Evolutionary conservation across 306 rosid species (phyloP).

Genomic region (Sophora flavescens): DNA sequence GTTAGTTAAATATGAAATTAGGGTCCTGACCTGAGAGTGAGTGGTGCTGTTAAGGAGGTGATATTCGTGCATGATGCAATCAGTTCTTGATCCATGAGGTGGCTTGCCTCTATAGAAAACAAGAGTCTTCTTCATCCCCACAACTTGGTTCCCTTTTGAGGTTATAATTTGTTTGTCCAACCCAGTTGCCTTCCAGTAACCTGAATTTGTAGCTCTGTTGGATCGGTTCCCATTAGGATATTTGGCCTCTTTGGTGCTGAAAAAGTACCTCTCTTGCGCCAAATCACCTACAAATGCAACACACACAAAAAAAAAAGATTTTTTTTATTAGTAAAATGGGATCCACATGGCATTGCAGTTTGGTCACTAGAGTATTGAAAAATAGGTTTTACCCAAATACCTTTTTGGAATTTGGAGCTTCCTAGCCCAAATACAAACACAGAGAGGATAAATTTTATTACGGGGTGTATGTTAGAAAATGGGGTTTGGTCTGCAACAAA

Average conservation of each 20-base stretch:
- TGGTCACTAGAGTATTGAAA: too few relatives aligned
- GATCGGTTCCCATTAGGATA: constrained; percentile 95
- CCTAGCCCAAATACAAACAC: too few relatives aligned
- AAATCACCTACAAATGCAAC: constrained; percentile 56
- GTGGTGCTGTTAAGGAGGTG: constrained; percentile 59
- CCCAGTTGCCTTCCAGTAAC: constrained; percentile 99
- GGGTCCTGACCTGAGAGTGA: constrained; percentile 43
- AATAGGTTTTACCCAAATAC: too few relatives aligned
- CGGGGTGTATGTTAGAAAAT: too few relatives aligned
- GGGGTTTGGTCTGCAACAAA: too few relatives aligned
- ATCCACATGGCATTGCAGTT: background rate
- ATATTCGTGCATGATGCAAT: constrained; percentile 98
- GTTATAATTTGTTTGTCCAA: constrained; percentile 75
- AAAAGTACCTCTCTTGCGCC: constrained; percentile 91
- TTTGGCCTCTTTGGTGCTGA: constrained; percentile 92
- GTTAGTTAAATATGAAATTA: too few relatives aligned
- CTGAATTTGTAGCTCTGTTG: constrained; percentile 87
- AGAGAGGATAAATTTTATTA: too few relatives aligned
- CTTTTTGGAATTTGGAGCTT: too few relatives aligned
- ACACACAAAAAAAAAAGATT: too few relatives aligned
- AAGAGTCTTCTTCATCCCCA: constrained; percentile 92
- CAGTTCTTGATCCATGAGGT: constrained; percentile 88
- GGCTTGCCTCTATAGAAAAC: constrained; percentile 95
- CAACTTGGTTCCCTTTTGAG: constrained; percentile 60
- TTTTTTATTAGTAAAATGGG: background rate